Base-by-base conservation (phyloP, 805 yeast genomes). In the Metschnikowia anglica region DNA sequence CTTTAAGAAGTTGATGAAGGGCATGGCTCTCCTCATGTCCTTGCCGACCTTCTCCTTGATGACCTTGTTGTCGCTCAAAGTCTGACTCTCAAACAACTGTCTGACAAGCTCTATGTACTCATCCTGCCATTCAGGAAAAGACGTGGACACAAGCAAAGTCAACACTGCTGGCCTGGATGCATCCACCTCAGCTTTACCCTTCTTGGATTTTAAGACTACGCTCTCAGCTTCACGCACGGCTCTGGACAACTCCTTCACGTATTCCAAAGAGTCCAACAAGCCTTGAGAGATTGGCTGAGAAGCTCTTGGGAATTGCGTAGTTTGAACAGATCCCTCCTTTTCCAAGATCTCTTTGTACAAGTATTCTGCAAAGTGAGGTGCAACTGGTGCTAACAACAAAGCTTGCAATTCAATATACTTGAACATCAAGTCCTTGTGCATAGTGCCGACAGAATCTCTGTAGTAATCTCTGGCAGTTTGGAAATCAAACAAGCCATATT, bases 21-120 rank as follows among this genome's bases (percentile, higher is more conserved):
- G 98, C 98, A 93, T 93, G 47, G 96, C 97, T 56, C 95, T 84
- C 78, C 93, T 93, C 86, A 90, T 87, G 59, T 93, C 98, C 64
- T 82, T 83, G 52, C 87, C 87, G 47, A 85, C 81, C 61, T 72
- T 79, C 53, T 80, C 77, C 63, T 77, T 83, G 55, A 85, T 71
- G 44, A 68, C 70, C 58, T 74, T 76, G 69, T 76, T 83, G 62
- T 85, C 91, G 51, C 81, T 72, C 58, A 85, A 72, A 21, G 78
- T 66, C 27, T 79, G 82, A 34, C 62, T 65, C 55, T 80, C 89
- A 53, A 86, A 85, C 53, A 87, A 74, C 54, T 82, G 81, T 56
- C 90, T 79, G 23, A 89, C 91, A 40, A 93, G 68, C 46, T 76
- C 81, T 48, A 79, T 76, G 59, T 76, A 79, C 49, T 66, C 68